Percentiles rank a stretch among this genome's conserved stretches.
phyloP scores from a whole-genome alignment of 306 rosid genomes.

The Trichosanthes truncata region DNA sequence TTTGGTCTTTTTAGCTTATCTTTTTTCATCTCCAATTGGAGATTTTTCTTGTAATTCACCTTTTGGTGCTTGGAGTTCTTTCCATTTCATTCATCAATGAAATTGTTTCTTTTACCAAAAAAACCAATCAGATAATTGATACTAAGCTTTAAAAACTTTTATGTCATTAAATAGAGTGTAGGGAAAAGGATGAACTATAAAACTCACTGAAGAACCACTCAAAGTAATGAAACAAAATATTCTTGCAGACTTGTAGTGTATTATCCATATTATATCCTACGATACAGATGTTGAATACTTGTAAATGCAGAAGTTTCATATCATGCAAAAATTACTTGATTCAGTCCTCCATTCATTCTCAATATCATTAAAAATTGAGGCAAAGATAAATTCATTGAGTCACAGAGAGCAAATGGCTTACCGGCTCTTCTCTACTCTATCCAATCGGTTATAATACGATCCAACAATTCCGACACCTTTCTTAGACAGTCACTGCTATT shows the following conservation, averaged over 20 bases:
- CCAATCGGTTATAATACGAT: constrained; percentile 31
- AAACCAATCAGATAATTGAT: too few relatives aligned
- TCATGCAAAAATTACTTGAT: not conserved
- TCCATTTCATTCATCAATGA: too few relatives aligned
- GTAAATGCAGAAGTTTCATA: not conserved
- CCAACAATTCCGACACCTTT: constrained; percentile 27
- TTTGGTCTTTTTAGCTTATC: too few relatives aligned
- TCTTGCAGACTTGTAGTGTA: not conserved
- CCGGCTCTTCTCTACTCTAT: constrained; percentile 22
- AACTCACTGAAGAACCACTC: not conserved
- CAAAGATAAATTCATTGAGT: not conserved
- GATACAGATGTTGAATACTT: not conserved
- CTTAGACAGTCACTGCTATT: constrained; percentile 3
- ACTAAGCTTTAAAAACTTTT: too few relatives aligned
- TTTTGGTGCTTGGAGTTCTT: too few relatives aligned
- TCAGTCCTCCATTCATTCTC: not conserved
- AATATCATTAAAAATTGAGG: not conserved
- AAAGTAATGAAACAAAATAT: not conserved
- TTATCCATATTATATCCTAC: not conserved
- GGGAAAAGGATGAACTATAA: not conserved
- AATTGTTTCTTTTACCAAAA: too few relatives aligned
- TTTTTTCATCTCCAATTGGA: too few relatives aligned
- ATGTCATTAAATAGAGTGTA: not conserved
- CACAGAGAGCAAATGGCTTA: constrained; percentile 5
- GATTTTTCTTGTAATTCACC: too few relatives aligned